Percentiles rank a stretch among this genome's conserved stretches.
phyloP scores from a whole-genome alignment of 352 stramenopile species.

The Aphanomyces astaci region DNA sequence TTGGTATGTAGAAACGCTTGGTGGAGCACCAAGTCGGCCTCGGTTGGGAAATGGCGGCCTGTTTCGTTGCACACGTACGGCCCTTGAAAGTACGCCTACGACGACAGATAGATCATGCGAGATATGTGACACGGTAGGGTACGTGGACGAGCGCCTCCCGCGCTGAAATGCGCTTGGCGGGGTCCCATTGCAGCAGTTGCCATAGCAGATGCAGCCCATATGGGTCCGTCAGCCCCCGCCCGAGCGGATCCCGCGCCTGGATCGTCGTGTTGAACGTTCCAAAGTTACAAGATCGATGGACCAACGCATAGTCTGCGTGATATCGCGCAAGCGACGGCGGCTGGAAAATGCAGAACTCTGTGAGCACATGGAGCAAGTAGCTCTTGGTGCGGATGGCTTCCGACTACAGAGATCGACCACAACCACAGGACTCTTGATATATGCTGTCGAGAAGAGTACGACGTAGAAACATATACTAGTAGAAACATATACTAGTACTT shows the following conservation, averaged over 20 bases:
- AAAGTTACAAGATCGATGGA: conserved; percentile 78
- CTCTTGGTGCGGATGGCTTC: conserved; percentile 36
- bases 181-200: conserved; percentile 90
- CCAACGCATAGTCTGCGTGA: conserved; percentile 46
- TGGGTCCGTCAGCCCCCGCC: conserved; percentile 73
- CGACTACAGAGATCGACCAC: not conserved
- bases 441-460: too few species aligned
- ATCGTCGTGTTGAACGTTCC: conserved; percentile 90
- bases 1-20: conserved; percentile 57
- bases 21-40: conserved; percentile 48
- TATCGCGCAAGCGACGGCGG: conserved; percentile 25
- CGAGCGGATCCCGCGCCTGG: conserved; percentile 82
- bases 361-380: conserved; percentile 72
- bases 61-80: conserved; percentile 61
- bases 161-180: conserved; percentile 76
- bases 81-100: conserved; percentile 65
- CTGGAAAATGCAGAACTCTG: conserved; percentile 79
- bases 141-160: conserved; percentile 67
- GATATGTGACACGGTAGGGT: conserved; percentile 1
- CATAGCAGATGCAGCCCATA: conserved; percentile 90
- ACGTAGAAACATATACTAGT: too few species aligned
- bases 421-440: too few species aligned
- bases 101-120: not conserved
- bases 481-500: too few species aligned
- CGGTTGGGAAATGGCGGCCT: conserved; percentile 54